Conservation (phyloP, 352 stramenopile species). For the Phytophthora agathidicida region DNA sequence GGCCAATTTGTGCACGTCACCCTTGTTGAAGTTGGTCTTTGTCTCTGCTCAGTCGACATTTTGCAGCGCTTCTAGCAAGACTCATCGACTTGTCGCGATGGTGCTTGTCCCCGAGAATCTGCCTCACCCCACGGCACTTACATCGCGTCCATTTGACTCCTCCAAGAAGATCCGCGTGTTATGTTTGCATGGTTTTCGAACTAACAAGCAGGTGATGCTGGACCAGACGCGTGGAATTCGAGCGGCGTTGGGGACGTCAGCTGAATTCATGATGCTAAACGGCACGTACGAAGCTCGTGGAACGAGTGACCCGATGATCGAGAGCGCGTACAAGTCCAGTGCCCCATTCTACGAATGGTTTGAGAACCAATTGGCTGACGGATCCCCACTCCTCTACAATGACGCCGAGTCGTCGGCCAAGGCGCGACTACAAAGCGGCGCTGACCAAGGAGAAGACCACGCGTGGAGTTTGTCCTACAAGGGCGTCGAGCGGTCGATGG, state of each 20-base stretch:
- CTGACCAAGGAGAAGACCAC: constrained; percentile 31
- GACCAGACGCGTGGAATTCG: constrained; percentile 50
- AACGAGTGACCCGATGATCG: constrained; percentile 38
- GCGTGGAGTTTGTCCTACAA: constrained; percentile 41
- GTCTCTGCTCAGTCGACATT: constrained; percentile 31
- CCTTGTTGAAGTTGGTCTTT: constrained; percentile 31
- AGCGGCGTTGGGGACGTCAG: constrained; percentile 28
- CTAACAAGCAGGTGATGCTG: constrained; percentile 53
- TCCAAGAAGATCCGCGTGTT: constrained; percentile 46
- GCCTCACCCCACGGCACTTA: constrained; percentile 14
- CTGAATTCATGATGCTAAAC: constrained; percentile 52
- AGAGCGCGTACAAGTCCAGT: constrained; percentile 32
- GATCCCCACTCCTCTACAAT: constrained; percentile 33
- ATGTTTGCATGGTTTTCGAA: constrained; percentile 64
- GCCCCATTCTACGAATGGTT: constrained; percentile 59
- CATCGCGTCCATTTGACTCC: constrained; percentile 5
- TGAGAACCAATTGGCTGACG: constrained; percentile 36
- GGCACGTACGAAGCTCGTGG: constrained; percentile 46
- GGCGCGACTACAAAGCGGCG: constrained; percentile 26
- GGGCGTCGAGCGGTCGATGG: constrained; percentile 45
- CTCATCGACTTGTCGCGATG: constrained; percentile 13
- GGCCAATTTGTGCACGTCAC: constrained; percentile 20
- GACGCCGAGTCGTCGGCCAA: constrained; percentile 40
- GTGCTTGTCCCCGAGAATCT: constrained; percentile 20
- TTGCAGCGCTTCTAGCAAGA: constrained; percentile 16